These are phyloP conservation scores for Monilinia vaccinii-corymbosi DNA, from an alignment of 2,329 filamentous ascomycete genomes.

Conservation along the genomic window DNA sequence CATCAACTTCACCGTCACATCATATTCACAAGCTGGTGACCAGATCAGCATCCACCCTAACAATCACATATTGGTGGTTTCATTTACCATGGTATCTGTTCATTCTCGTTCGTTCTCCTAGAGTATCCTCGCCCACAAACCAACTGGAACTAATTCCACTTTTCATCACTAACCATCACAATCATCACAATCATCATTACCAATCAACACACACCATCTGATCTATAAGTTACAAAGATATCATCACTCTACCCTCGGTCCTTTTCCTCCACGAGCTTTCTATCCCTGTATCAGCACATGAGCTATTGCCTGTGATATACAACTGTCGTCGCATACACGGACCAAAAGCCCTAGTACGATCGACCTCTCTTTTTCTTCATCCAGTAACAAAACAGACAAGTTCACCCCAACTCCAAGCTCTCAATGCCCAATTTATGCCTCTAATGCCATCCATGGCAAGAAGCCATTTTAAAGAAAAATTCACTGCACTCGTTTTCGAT, in stretches of 20 bases:
- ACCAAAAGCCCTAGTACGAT: neutral
- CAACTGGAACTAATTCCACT: neutral
- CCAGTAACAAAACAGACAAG: neutral
- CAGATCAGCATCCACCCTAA: neutral
- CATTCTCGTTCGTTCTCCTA: neutral
- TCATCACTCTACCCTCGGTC: neutral
- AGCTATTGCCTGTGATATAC: neutral
- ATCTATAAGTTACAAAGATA: slow-evolving; percentile 3
- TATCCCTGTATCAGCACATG: neutral
- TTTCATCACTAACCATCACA: neutral
- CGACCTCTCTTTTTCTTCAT: neutral
- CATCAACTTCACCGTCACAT: neutral
- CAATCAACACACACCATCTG: neutral
- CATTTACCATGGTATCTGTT: neutral
- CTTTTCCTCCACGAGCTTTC: neutral
- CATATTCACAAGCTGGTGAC: neutral
- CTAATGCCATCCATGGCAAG: neutral
- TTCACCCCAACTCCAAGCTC: slow-evolving; percentile 4
- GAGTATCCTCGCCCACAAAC: too few relatives aligned
- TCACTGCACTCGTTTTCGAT: neutral
- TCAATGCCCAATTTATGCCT: neutral
- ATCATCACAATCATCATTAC: neutral
- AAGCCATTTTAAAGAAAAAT: neutral
- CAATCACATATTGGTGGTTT: neutral
- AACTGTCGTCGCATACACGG: neutral